phyloP scores from a whole-genome alignment of 768 basidiomycete species.

The Boletus rubescentipes region DNA sequence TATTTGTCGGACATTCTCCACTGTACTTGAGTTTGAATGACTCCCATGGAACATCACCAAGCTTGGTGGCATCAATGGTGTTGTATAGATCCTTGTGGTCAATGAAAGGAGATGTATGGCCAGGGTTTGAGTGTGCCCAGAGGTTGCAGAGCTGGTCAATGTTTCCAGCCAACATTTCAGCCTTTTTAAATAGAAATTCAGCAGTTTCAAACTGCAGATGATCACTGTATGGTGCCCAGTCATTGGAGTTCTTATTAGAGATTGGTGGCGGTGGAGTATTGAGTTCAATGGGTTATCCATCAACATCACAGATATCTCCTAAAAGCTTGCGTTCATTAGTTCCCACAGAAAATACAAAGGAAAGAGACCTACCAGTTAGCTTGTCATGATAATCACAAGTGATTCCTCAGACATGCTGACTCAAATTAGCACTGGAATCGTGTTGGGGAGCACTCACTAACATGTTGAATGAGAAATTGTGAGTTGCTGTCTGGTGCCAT shows the following conservation, averaged over 20 bases:
- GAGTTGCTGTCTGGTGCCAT: not conserved
- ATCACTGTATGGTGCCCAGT: not conserved
- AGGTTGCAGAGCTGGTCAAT: not conserved
- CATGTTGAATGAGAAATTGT: not conserved
- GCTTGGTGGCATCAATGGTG: conserved; percentile 34
- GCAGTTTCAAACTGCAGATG: not conserved
- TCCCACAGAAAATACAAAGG: too few relatives aligned
- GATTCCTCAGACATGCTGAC: not conserved
- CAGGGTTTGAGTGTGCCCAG: not conserved
- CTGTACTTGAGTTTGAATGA: conserved; percentile 17
- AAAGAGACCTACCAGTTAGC: not conserved
- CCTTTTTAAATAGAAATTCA: not conserved
- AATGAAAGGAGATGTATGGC: not conserved
- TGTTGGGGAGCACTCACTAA: too few relatives aligned
- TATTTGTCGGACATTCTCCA: not conserved
- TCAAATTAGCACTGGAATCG: too few relatives aligned
- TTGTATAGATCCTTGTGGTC: conserved; percentile 4
- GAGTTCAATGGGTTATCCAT: not conserved
- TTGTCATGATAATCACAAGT: not conserved
- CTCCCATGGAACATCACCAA: conserved; percentile 39
- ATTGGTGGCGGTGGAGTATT: not conserved
- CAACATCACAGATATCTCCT: not conserved
- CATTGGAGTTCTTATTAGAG: not conserved
- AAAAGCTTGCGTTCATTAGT: too few relatives aligned
- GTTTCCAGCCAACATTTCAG: not conserved